phyloP scores from a whole-genome alignment of 768 basidiomycete species.

The Russula foetens region DNA sequence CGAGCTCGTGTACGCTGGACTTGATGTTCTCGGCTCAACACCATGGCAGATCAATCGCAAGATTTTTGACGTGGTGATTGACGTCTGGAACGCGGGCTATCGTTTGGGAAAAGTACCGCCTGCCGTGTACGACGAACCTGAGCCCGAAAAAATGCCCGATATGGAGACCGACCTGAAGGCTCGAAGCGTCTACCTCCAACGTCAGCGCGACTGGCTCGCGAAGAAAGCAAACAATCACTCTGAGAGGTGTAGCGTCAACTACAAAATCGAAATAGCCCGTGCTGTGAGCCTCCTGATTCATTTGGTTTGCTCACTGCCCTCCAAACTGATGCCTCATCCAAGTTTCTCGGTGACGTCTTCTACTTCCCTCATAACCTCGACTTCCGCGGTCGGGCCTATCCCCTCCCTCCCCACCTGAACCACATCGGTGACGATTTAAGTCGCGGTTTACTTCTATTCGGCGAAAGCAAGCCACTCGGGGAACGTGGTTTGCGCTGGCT shows the following conservation, averaged over 20 bases:
- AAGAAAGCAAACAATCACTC: slow-evolving; percentile 78
- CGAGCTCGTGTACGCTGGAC: slow-evolving; percentile 78
- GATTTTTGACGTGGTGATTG: slow-evolving; percentile 41
- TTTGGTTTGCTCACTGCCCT: background rate
- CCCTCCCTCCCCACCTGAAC: slow-evolving; percentile 89
- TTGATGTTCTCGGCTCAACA: slow-evolving; percentile 85
- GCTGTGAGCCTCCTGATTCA: slow-evolving; percentile 47
- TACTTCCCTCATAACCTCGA: slow-evolving; percentile 96
- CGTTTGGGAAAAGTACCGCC: slow-evolving; percentile 82
- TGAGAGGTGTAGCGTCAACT: slow-evolving; percentile 88
- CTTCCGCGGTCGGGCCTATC: slow-evolving; percentile 96
- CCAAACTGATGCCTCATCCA: slow-evolving; percentile 25
- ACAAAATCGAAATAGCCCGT: slow-evolving; percentile 93
- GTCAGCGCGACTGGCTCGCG: slow-evolving; percentile 47
- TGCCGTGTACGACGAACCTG: slow-evolving; percentile 50
- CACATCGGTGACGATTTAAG: slow-evolving; percentile 94
- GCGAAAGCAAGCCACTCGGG: slow-evolving; percentile 69
- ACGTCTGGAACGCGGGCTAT: slow-evolving; percentile 82
- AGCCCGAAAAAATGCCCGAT: slow-evolving; percentile 49
- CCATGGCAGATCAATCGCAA: slow-evolving; percentile 84
- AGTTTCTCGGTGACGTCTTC: slow-evolving; percentile 80
- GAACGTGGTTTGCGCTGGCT: slow-evolving; percentile 86
- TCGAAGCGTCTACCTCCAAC: slow-evolving; percentile 45
- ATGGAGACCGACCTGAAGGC: slow-evolving; percentile 46
- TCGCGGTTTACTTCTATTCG: slow-evolving; percentile 81